Percentiles rank a stretch among this genome's conserved stretches.
phyloP scores from a whole-genome alignment of 495 filamentous ascomycete genomes.

The Neurospora pannonica region DNA sequence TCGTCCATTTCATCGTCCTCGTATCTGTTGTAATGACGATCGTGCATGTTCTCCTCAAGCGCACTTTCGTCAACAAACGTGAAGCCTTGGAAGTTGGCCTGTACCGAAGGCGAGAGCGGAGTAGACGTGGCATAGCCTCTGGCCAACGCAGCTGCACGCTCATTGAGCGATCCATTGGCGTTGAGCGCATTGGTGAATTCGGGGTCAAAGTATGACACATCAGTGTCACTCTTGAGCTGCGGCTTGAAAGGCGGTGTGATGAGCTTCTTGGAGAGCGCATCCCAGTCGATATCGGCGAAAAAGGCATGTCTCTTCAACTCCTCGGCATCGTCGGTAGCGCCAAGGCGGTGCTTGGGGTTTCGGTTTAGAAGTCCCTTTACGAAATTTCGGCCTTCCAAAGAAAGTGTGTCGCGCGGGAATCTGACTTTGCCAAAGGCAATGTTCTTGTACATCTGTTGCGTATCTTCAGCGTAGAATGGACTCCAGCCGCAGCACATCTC shows the following conservation, averaged over 20 bases:
- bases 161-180: constrained; percentile 74
- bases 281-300: constrained; percentile 91
- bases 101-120: constrained; percentile 85
- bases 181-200: constrained; percentile 95
- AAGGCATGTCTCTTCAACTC: constrained; percentile 93
- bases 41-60: constrained; percentile 79
- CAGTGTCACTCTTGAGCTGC: constrained; percentile 85
- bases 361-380: constrained; percentile 96
- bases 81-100: constrained; percentile 97
- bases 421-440: constrained; percentile 97
- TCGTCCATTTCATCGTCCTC: constrained; percentile 56
- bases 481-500: constrained; percentile 99
- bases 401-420: constrained; percentile 90
- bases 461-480: constrained; percentile 97
- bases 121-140: constrained; percentile 72
- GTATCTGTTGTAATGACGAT: constrained; percentile 52
- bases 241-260: constrained; percentile 98
- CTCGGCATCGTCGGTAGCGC: constrained; percentile 83
- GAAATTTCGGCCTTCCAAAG: constrained; percentile 89
- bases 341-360: constrained; percentile 91
- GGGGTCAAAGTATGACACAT: constrained; percentile 96
- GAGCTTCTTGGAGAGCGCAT: constrained; percentile 71
- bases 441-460: constrained; percentile 99
- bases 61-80: constrained; percentile 97
- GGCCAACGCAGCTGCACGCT: constrained; percentile 73